Percentiles rank a stretch among this genome's conserved stretches.
phyloP scores from a whole-genome alignment of 2,329 filamentous ascomycete genomes.

The Penicillium sp. region DNA sequence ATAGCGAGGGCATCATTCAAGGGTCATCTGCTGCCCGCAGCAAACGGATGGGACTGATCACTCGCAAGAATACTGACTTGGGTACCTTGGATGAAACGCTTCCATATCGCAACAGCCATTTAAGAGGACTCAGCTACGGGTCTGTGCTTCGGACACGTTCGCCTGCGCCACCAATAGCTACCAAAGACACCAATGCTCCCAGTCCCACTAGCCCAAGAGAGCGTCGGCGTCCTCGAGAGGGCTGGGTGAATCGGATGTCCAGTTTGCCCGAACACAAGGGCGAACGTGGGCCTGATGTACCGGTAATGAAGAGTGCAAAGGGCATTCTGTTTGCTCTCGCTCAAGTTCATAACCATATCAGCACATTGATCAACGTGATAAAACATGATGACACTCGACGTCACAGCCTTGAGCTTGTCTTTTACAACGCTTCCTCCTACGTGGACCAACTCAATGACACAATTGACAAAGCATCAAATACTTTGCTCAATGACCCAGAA shows the following conservation, averaged over 20 bases:
- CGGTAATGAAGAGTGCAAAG: constrained; percentile 54
- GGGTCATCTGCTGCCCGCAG: constrained; percentile 46
- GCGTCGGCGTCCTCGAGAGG: constrained; percentile 40
- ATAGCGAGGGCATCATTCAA: constrained; percentile 58
- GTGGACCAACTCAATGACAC: constrained; percentile 56
- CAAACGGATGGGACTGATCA: constrained; percentile 60
- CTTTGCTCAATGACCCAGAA: constrained; percentile 51
- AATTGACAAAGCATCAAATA: constrained; percentile 48
- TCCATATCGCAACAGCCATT: constrained; percentile 52
- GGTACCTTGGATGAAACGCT: constrained; percentile 52
- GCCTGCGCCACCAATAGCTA: constrained; percentile 26
- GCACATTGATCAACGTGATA: constrained; percentile 47
- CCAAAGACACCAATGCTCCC: constrained; percentile 40
- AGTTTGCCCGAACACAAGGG: constrained; percentile 56
- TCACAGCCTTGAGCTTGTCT: constrained; percentile 53
- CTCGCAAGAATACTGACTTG: constrained; percentile 54
- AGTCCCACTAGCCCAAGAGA: constrained; percentile 46
- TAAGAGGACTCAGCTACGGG: constrained; percentile 57
- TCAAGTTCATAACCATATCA: constrained; percentile 49
- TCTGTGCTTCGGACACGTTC: constrained; percentile 46
- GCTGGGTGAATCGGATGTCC: constrained; percentile 51
- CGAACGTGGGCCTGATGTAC: constrained; percentile 46
- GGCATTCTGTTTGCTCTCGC: constrained; percentile 55
- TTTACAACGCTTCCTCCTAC: constrained; percentile 54
- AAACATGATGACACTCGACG: constrained; percentile 47